These are phyloP conservation scores for Ochetophila trinervis DNA, from an alignment of 306 rosid species.

Conservation along the genomic window DNA sequence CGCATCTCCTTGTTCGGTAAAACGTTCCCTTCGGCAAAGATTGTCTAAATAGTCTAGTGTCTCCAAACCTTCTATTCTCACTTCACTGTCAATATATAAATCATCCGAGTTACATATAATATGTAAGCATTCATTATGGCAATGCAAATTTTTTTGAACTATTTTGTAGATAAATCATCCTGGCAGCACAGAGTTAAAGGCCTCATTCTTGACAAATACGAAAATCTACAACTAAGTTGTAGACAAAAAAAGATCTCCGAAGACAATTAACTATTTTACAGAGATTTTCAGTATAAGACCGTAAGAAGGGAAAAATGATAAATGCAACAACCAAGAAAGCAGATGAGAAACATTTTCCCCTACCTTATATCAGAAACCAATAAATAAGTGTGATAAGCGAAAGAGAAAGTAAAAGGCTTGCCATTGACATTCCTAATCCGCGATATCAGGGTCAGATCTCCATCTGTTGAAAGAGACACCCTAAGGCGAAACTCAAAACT, in stretches of 20 bases:
- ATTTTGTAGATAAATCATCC: not conserved
- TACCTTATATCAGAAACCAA: constrained; percentile 92
- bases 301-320: not conserved
- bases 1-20: constrained; percentile 96
- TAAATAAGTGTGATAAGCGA: constrained; percentile 80
- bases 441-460: constrained; percentile 66
- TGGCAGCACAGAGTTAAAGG: not conserved
- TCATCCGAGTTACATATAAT: not conserved
- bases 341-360: not conserved
- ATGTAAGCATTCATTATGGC: not conserved
- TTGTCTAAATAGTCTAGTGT: constrained; percentile 86
- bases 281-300: no score
- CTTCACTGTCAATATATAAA: constrained; percentile 52
- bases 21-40: constrained; percentile 72
- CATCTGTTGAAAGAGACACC: constrained; percentile 58
- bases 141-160: not conserved
- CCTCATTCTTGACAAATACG: no score
- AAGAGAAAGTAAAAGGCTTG: constrained; percentile 84
- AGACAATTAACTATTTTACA: no score
- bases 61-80: constrained; percentile 92
- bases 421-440: constrained; percentile 73
- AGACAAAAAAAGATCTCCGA: no score
- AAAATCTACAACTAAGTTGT: no score
- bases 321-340: not conserved
- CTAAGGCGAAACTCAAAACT: constrained; percentile 90